Evolutionary conservation across 495 filamentous ascomycete species (phyloP), one percentile per base, ranked within the genome.

Genomic region (Schizothecium vesticola): DNA sequence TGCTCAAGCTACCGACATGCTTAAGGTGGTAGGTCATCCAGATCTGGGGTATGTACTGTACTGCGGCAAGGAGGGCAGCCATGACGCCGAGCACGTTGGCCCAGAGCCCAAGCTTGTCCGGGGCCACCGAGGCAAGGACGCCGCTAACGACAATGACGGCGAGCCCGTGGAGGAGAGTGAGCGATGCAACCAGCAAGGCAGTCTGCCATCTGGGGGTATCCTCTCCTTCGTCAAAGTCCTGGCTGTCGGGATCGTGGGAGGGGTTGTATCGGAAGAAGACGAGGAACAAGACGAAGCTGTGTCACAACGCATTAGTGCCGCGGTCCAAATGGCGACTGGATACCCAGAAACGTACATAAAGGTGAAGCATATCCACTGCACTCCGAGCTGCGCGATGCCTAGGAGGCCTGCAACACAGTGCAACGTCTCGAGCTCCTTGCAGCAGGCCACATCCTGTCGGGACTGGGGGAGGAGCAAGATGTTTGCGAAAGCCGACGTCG

Each of bases 31-130:
- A 94, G 1, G 95, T 99, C 29, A 90, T 97, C 76, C 86, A 94
- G 72, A 99, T 93, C 80, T 99, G 95, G 2, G 95, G 95, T 22
- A 98, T 81, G 79, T 97, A 99, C 77, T 99, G 95, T 23, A 97
- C 86, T 0, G 86, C 88, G 0, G 96, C 90, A 23, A 98, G 87
- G n/a, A 89, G 72, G 5, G 92, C 88, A 51, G 91, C 84, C 72
- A 90, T 82, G 66, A 96, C 80, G 12, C 95, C 95, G 23, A 97
- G 86, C 69, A 91, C 80, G 73, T 95, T 91, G 21, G 96, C 94
- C 90, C 91, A 98, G 13, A 80, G 77, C 24, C 86, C 82, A 1
- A 97, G 82, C 56, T 86, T 77, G 3, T 80, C 69, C 10, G 88
- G 90, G 2, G 79, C 79, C 56, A 83, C 78, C 61, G 89, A 74